phyloP scores from a whole-genome alignment of 805 yeast genomes.

The Saitoella complicata region DNA sequence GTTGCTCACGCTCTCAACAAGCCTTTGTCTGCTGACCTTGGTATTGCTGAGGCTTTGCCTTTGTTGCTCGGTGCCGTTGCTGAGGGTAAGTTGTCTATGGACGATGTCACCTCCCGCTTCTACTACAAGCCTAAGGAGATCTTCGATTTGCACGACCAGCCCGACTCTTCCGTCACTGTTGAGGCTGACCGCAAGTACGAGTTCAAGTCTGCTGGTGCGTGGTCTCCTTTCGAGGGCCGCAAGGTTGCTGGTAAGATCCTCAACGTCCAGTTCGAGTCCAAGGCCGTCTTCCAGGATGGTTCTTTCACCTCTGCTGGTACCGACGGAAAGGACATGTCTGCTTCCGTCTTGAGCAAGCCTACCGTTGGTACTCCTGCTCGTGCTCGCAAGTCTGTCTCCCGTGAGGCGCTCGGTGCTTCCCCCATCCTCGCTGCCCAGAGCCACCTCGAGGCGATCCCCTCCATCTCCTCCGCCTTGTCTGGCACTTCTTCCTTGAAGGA shows the following conservation, averaged over 20 bases:
- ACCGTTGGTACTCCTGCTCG: conserved; percentile 8
- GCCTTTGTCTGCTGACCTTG: conserved; percentile 52
- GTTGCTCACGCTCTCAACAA: conserved; percentile 51
- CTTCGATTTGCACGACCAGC: conserved; percentile 66
- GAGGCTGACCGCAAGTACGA: conserved; percentile 54
- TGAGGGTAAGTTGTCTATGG: conserved; percentile 52
- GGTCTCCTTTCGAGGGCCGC: conserved; percentile 40
- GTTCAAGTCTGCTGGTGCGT: conserved; percentile 17
- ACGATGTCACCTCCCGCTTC: conserved; percentile 54
- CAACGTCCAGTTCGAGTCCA: conserved; percentile 63
- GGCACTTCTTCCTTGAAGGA: conserved; percentile 59
- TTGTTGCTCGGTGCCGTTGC: conserved; percentile 65
- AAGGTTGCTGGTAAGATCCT: conserved; percentile 68
- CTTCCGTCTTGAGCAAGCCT: conserved; percentile 26
- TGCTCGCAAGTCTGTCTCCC: conserved; percentile 16
- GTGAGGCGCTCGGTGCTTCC: conserved; percentile 17
- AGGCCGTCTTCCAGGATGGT: conserved; percentile 77
- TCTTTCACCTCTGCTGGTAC: conserved; percentile 43
- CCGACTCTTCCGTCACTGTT: conserved; percentile 58
- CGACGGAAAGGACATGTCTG: conserved; percentile 41
- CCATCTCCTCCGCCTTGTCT: too few species aligned
- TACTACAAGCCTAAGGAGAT: conserved; percentile 70
- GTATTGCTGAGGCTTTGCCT: conserved; percentile 68
- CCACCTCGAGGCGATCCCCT: conserved; percentile 4
- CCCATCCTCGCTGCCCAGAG: conserved; percentile 3